phyloP scores from a whole-genome alignment of 805 yeast species.

The Ogataea nitratoaversa region DNA sequence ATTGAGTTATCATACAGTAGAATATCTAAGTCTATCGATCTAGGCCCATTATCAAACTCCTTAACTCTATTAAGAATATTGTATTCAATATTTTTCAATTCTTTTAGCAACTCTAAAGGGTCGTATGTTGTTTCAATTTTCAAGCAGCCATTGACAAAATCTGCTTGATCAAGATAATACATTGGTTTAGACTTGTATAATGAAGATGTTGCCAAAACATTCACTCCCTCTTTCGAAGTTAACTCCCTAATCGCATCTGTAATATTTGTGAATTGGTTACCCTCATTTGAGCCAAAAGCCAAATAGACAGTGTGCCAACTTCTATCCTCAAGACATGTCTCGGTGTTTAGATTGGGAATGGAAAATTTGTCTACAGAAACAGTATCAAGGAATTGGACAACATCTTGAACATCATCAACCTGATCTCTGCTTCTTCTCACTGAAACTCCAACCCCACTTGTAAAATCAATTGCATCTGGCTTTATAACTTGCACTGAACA shows the following conservation, averaged over 20 bases:
- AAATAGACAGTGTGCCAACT: conserved; percentile 54
- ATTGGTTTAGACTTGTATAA: conserved; percentile 88
- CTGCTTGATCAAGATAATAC: conserved; percentile 78
- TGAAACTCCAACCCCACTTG: conserved; percentile 88
- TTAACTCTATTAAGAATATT: conserved; percentile 66
- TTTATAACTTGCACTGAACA: conserved; percentile 67
- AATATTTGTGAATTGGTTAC: conserved; percentile 65
- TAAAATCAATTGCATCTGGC: conserved; percentile 82
- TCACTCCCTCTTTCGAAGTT: conserved; percentile 34
- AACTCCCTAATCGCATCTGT: conserved; percentile 48
- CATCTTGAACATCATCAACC: conserved; percentile 23
- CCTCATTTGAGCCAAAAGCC: conserved; percentile 89
- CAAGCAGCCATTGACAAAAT: conserved; percentile 80
- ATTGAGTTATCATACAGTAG: conserved; percentile 61
- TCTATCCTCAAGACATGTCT: conserved; percentile 8
- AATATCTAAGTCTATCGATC: conserved; percentile 87
- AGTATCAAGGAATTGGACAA: conserved; percentile 20
- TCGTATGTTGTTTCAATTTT: conserved; percentile 54
- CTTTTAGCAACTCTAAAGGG: conserved; percentile 61
- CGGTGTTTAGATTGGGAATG: conserved; percentile 29
- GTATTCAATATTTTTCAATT: conserved; percentile 75
- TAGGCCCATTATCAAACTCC: conserved; percentile 83
- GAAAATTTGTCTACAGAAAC: conserved; percentile 15
- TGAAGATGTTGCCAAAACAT: conserved; percentile 63
- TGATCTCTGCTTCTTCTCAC: conserved; percentile 46